Evolutionary conservation across 306 rosid genomes (phyloP).

Genomic region (Lagenaria siceraria): DNA sequence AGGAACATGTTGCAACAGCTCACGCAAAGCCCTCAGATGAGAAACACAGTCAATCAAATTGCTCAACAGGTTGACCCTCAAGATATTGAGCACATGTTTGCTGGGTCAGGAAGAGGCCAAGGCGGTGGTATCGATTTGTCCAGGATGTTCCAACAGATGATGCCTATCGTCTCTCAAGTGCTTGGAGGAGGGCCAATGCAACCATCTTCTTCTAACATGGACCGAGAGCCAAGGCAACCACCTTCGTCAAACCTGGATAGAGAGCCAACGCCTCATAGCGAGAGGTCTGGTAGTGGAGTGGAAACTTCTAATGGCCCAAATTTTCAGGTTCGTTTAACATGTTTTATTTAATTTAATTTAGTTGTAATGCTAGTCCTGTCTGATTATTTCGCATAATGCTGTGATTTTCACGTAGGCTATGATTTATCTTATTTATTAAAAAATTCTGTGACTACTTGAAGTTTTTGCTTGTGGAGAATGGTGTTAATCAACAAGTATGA

Average conservation of each 20-base stretch:
- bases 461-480: neutral
- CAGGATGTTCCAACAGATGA: conserved; percentile 91
- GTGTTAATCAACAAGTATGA: neutral
- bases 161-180: conserved; percentile 88
- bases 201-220: conserved; percentile 31
- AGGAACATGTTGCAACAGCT: conserved; percentile 88
- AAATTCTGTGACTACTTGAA: neutral
- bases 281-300: conserved; percentile 13
- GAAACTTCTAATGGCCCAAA: conserved; percentile 29
- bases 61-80: conserved; percentile 72
- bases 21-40: conserved; percentile 85
- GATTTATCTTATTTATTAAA: neutral
- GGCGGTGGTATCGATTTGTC: conserved; percentile 73
- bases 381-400: neutral
- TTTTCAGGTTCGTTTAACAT: conserved; percentile 42
- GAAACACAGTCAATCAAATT: conserved; percentile 67
- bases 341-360: neutral
- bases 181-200: conserved; percentile 34
- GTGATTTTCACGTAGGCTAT: neutral
- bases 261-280: conserved; percentile 19
- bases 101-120: conserved; percentile 58
- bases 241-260: conserved; percentile 32
- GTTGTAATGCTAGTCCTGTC: neutral
- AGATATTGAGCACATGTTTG: conserved; percentile 58
- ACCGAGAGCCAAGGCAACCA: conserved; percentile 21